phyloP scores from a whole-genome alignment of 2,329 filamentous ascomycete species.

The Aspergillus bombycis region DNA sequence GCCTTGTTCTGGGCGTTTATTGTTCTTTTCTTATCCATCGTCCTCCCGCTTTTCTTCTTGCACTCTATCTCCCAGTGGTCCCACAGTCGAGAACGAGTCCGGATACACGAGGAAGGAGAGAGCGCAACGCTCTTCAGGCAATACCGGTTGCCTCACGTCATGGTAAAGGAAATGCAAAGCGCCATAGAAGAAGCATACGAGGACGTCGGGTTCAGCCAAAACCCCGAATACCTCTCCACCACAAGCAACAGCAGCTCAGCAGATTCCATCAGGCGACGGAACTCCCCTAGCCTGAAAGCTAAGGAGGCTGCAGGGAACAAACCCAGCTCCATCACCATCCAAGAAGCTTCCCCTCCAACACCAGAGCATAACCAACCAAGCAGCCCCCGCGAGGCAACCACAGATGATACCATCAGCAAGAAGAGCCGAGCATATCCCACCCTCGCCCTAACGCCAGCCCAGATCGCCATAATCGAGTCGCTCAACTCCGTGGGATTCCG shows the following conservation, averaged over 20 bases:
- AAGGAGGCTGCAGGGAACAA: constrained; percentile 5
- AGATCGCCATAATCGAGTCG: constrained; percentile 82
- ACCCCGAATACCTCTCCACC: constrained; percentile 69
- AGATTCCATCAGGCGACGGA: neutral
- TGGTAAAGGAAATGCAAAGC: constrained; percentile 74
- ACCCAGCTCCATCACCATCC: neutral
- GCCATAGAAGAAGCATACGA: constrained; percentile 80
- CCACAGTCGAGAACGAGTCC: constrained; percentile 73
- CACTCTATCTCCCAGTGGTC: constrained; percentile 78
- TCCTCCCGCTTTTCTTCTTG: constrained; percentile 69
- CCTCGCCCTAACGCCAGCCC: constrained; percentile 74
- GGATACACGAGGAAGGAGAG: constrained; percentile 71
- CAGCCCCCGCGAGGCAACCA: neutral
- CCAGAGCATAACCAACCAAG: neutral
- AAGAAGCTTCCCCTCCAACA: neutral
- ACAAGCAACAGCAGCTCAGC: constrained; percentile 42
- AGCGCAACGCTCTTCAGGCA: constrained; percentile 68
- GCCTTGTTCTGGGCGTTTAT: constrained; percentile 69
- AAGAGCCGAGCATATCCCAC: constrained; percentile 57
- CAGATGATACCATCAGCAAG: neutral
- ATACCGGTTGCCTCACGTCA: constrained; percentile 71
- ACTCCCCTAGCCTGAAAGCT: neutral
- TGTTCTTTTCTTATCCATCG: constrained; percentile 73
- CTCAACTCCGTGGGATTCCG: constrained; percentile 67
- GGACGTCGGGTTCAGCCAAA: constrained; percentile 68